Percentiles rank a stretch among this genome's conserved stretches.
phyloP scores from a whole-genome alignment of 176 grass and related monocot genomes.

The Oryza meyeriana region DNA sequence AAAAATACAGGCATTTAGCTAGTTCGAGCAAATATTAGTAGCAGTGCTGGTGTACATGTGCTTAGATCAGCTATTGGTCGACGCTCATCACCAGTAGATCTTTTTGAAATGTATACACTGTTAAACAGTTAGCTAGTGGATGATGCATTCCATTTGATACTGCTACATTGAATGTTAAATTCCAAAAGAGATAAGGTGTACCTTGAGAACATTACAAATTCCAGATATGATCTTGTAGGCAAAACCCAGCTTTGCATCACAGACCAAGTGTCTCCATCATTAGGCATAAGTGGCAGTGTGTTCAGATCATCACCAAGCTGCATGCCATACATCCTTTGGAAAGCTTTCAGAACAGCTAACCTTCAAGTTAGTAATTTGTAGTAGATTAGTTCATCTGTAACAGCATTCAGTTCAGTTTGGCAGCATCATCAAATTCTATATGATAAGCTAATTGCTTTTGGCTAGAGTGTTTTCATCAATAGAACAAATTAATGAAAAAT shows the following conservation, averaged over 20 bases:
- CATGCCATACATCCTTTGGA: slow-evolving; percentile 85
- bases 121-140: not conserved
- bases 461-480: not conserved
- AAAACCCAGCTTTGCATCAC: slow-evolving; percentile 97
- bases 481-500: not conserved
- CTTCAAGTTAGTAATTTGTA: slow-evolving; percentile 45
- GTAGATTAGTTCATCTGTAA: slow-evolving; percentile 26
- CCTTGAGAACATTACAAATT: slow-evolving; percentile 99
- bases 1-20: not conserved
- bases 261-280: slow-evolving; percentile 80
- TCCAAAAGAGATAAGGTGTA: slow-evolving; percentile 29
- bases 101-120: slow-evolving; percentile 7
- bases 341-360: slow-evolving; percentile 56
- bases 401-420: slow-evolving; percentile 4
- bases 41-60: not conserved
- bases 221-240: slow-evolving; percentile 84
- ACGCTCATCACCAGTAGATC: slow-evolving; percentile 2
- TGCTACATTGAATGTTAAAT: not conserved
- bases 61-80: not conserved
- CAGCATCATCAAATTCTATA: not conserved
- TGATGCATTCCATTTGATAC: not conserved
- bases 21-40: not conserved
- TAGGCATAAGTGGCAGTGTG: slow-evolving; percentile 67
- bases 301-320: slow-evolving; percentile 60
- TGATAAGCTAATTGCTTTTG: not conserved